Evolutionary conservation across 2,329 filamentous ascomycete species (phyloP).

Genomic region (Blastomyces emzantsi): DNA sequence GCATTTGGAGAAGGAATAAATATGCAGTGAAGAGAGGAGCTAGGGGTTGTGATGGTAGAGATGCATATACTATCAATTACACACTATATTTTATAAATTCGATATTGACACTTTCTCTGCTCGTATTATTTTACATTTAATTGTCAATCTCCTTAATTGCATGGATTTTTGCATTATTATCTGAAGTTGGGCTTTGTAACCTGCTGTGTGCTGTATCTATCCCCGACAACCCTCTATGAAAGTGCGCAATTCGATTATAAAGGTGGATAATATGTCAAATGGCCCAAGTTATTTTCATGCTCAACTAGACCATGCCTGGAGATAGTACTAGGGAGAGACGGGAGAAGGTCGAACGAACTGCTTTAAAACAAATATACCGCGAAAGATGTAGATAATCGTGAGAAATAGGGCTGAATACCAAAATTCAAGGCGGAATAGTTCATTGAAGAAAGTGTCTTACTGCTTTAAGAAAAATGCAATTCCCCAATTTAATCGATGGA

Average conservation of each 20-base stretch:
- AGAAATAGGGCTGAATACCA: not conserved
- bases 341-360: no score
- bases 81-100: not conserved
- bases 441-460: not conserved
- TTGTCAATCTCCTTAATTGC: not conserved
- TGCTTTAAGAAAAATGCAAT: not conserved
- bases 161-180: not conserved
- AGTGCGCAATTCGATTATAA: not conserved
- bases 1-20: not conserved
- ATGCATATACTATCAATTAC: not conserved
- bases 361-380: no score
- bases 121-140: not conserved
- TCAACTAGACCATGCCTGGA: not conserved
- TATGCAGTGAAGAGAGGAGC: not conserved
- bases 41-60: not conserved
- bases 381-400: not conserved
- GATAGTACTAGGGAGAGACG: not conserved
- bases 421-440: not conserved
- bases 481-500: not conserved
- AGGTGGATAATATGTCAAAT: no score
- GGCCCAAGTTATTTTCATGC: no score
- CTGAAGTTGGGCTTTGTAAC: not conserved
- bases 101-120: not conserved
- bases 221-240: not conserved
- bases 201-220: not conserved